Evolutionary conservation across 805 yeast species (phyloP).

Genomic region (Cyberlindnera maritima): DNA sequence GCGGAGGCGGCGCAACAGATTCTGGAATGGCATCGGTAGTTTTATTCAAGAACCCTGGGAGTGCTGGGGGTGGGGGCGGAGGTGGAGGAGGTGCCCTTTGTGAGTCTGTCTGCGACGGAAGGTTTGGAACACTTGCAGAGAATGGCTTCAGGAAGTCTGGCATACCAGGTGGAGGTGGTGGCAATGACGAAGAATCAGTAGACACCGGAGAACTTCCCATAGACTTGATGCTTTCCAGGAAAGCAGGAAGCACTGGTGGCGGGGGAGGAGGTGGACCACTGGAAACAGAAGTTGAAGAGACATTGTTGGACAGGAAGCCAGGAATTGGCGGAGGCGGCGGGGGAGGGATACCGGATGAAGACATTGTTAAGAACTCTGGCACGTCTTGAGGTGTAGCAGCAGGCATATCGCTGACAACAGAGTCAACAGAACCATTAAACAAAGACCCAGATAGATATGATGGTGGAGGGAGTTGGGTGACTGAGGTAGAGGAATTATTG

Average conservation of each 20-base stretch:
- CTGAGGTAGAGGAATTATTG: constrained; percentile 20
- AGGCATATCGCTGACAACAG: neutral
- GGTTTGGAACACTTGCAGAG: neutral
- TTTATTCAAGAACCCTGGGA: neutral
- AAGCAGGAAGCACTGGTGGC: constrained; percentile 8
- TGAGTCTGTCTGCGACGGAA: neutral
- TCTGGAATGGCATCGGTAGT: neutral
- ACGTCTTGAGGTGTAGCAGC: constrained; percentile 36
- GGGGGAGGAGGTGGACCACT: constrained; percentile 18
- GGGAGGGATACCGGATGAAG: neutral
- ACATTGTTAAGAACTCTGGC: constrained; percentile 14
- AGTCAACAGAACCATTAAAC: neutral
- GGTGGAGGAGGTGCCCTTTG: constrained; percentile 1
- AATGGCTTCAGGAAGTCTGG: constrained; percentile 3
- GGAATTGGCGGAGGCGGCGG: neutral
- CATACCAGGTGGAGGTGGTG: neutral
- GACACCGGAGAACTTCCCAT: neutral
- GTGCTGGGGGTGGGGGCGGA: constrained; percentile 9
- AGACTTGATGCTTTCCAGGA: neutral
- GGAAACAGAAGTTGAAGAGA: neutral
- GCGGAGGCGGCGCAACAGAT: neutral
- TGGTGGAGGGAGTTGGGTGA: too few species aligned
- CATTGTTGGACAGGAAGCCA: neutral
- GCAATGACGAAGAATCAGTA: neutral
- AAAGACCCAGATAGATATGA: too few species aligned